Conservation (phyloP, 257 asterid genomes). For the Solanum gracilifrons region DNA sequence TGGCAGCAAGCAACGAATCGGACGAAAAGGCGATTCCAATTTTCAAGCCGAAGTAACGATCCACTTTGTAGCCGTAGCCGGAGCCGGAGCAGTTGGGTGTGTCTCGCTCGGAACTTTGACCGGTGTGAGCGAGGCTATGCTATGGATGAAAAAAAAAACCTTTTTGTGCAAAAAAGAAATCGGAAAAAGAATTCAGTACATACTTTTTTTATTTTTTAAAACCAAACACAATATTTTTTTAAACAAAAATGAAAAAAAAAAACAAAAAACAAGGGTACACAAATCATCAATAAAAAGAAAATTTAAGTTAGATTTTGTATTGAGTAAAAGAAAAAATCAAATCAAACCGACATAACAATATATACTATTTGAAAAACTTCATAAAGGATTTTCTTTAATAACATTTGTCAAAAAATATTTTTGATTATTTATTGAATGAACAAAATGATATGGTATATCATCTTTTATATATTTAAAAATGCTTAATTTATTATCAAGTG, state of each 20-base stretch:
- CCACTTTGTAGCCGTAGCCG: neutral
- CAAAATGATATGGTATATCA: too few species aligned
- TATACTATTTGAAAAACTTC: neutral
- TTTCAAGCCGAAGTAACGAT: neutral
- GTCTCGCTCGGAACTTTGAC: neutral
- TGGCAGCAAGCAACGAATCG: neutral
- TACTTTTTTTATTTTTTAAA: neutral
- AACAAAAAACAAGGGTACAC: neutral
- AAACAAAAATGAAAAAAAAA: neutral
- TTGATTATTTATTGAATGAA: neutral
- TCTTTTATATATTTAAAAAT: neutral
- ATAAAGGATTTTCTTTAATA: neutral
- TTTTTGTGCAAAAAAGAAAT: neutral
- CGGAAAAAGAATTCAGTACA: neutral
- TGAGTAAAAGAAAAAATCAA: neutral
- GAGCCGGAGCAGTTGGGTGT: neutral
- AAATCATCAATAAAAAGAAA: neutral
- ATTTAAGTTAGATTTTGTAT: neutral
- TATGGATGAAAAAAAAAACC: too few species aligned
- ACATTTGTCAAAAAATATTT: neutral
- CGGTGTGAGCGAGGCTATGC: neutral
- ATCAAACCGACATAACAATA: neutral
- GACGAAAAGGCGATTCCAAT: neutral
- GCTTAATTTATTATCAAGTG: neutral
- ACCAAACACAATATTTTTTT: neutral